Evolutionary conservation across 768 basidiomycete species (phyloP).

Genomic region (Megacollybia marginata): DNA sequence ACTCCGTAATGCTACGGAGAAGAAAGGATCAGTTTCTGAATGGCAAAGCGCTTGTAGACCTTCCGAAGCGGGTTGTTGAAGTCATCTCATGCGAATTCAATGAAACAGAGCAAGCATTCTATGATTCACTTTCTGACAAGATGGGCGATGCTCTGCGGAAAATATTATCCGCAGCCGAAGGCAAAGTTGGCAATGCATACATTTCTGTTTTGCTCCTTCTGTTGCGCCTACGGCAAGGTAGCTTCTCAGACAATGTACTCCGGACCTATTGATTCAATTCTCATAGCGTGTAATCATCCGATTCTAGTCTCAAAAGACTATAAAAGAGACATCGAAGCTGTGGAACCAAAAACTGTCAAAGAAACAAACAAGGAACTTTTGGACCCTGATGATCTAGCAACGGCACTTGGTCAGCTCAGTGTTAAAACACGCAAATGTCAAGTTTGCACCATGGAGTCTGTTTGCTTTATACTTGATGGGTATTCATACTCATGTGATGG

Average conservation of each 20-base stretch:
- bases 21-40: constrained; percentile 67
- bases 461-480: not conserved
- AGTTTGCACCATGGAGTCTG: constrained; percentile 69
- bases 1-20: constrained; percentile 84
- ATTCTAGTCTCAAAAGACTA: constrained; percentile 73
- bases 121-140: constrained; percentile 60
- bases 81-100: constrained; percentile 76
- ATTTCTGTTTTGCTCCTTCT: constrained; percentile 65
- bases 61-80: constrained; percentile 68
- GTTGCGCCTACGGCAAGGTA: constrained; percentile 86
- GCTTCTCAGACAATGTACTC: constrained; percentile 8
- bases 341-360: constrained; percentile 56
- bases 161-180: constrained; percentile 36
- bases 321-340: constrained; percentile 64
- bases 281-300: constrained; percentile 84
- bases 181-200: constrained; percentile 41
- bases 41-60: constrained; percentile 74
- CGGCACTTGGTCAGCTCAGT: constrained; percentile 62
- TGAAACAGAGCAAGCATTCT: constrained; percentile 71
- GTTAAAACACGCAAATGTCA: constrained; percentile 63
- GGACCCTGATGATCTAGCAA: constrained; percentile 34
- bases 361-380: constrained; percentile 37
- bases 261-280: not conserved
- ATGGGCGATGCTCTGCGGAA: constrained; percentile 64
- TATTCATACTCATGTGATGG: not conserved